These are phyloP conservation scores for Hemisphaericaspora lyxosophila DNA, from an alignment of 1,139 yeast species.

Conservation along the genomic window DNA sequence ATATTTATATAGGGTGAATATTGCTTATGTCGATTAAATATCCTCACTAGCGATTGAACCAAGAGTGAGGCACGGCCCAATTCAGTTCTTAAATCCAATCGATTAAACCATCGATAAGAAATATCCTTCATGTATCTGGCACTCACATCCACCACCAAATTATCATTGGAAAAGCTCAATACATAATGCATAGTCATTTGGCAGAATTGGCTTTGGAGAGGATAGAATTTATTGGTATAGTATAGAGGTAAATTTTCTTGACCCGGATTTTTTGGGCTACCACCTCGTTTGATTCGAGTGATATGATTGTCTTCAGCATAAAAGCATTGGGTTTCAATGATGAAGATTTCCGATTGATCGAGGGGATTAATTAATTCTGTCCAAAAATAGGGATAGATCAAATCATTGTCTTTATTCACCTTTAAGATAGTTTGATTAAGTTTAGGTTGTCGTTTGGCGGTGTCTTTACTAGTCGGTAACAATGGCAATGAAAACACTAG, in stretches of 20 bases:
- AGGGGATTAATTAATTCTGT: constrained; percentile 39
- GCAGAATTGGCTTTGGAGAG: constrained; percentile 26
- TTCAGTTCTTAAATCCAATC: constrained; percentile 33
- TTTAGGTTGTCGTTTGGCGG: constrained; percentile 24
- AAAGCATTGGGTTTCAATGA: constrained; percentile 34
- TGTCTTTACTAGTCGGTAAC: constrained; percentile 18
- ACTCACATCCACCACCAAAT: constrained; percentile 30
- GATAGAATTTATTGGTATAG: constrained; percentile 24
- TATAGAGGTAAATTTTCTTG: constrained; percentile 7
- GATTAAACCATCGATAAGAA: constrained; percentile 32
- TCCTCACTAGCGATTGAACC: constrained; percentile 25
- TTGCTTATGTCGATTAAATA: constrained; percentile 17
- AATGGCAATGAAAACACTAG: constrained; percentile 37
- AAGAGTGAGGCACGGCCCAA: constrained; percentile 29
- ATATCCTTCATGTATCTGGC: constrained; percentile 37
- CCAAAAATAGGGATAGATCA: constrained; percentile 43
- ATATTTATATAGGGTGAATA: constrained; percentile 9
- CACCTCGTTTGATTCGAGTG: constrained; percentile 21
- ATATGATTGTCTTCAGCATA: constrained; percentile 32
- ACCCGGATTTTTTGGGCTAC: neutral
- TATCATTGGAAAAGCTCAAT: constrained; percentile 21
- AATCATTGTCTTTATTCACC: constrained; percentile 34
- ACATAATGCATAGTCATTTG: constrained; percentile 39
- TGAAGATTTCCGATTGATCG: constrained; percentile 24
- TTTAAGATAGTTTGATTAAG: constrained; percentile 21